Conservation (phyloP, 345 rosid genomes). For the Litchi chinensis region DNA sequence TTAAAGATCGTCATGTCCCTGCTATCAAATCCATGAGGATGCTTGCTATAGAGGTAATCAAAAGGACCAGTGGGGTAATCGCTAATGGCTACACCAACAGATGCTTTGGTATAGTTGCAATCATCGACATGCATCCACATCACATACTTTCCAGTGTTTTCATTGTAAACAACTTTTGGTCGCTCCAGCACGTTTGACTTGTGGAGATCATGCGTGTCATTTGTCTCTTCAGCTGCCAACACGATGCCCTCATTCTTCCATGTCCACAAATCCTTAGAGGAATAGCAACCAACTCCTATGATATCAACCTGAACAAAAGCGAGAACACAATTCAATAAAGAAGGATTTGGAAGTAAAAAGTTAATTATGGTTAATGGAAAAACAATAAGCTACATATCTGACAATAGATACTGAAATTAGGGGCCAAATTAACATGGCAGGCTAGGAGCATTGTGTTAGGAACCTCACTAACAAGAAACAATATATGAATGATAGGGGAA, state of each 20-base stretch:
- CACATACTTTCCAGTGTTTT: slow-evolving; percentile 68
- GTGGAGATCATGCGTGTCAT: slow-evolving; percentile 78
- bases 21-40: slow-evolving; percentile 86
- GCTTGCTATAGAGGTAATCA: slow-evolving; percentile 66
- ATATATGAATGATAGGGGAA: too few species aligned
- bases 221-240: slow-evolving; percentile 64
- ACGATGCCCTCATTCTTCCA: slow-evolving; percentile 95
- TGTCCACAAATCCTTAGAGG: slow-evolving; percentile 88
- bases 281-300: slow-evolving; percentile 94
- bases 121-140: slow-evolving; percentile 99
- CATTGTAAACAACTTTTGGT: slow-evolving; percentile 89
- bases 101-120: slow-evolving; percentile 89
- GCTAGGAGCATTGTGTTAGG: neutral
- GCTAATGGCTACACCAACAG: slow-evolving; percentile 79
- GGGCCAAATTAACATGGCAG: neutral
- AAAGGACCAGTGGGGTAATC: slow-evolving; percentile 85
- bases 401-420: slow-evolving; percentile 1
- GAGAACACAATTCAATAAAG: neutral
- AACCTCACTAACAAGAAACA: too few species aligned
- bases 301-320: slow-evolving; percentile 71
- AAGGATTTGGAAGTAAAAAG: neutral
- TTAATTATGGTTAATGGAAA: neutral
- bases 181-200: slow-evolving; percentile 90
- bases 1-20: slow-evolving; percentile 95
- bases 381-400: neutral